phyloP scores from a whole-genome alignment of 2,329 filamentous ascomycete genomes.

The Zasmidium citrigriseum region DNA sequence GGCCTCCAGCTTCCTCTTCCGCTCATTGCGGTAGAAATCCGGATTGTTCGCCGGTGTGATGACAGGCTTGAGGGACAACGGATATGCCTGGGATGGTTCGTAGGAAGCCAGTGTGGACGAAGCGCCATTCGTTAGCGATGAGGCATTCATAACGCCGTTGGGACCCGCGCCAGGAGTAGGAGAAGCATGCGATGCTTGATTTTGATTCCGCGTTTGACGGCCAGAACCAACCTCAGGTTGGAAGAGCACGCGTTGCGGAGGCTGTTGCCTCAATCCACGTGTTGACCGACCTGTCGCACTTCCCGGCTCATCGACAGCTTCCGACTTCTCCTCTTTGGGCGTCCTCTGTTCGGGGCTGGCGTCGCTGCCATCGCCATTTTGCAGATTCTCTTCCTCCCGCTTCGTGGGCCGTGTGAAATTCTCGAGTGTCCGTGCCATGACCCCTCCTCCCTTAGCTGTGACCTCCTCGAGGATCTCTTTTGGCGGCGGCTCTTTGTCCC shows the following conservation, averaged over 20 bases:
- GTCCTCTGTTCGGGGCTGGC: constrained; percentile 47
- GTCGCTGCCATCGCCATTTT: constrained; percentile 57
- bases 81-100: constrained; percentile 64
- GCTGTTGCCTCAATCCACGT: constrained; percentile 65
- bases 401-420: constrained; percentile 63
- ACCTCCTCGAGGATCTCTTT: constrained; percentile 82
- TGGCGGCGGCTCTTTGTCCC: constrained; percentile 79
- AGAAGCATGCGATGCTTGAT: constrained; percentile 35
- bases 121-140: constrained; percentile 30
- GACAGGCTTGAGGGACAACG: constrained; percentile 70
- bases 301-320: constrained; percentile 52
- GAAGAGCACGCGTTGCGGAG: constrained; percentile 79
- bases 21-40: constrained; percentile 63
- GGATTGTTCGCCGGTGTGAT: constrained; percentile 75
- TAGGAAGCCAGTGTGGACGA: constrained; percentile 64
- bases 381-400: constrained; percentile 48
- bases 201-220: constrained; percentile 61
- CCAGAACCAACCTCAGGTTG: constrained; percentile 73
- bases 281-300: constrained; percentile 36
- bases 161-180: constrained; percentile 49
- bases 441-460: constrained; percentile 75
- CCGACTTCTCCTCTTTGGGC: constrained; percentile 54
- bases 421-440: constrained; percentile 77
- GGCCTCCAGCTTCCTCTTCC: constrained; percentile 47
- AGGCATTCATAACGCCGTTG: constrained; percentile 48